Evolutionary conservation across 768 basidiomycete species (phyloP), one percentile per base, ranked within the genome.

Genomic region (Phallus indusiatus): DNA sequence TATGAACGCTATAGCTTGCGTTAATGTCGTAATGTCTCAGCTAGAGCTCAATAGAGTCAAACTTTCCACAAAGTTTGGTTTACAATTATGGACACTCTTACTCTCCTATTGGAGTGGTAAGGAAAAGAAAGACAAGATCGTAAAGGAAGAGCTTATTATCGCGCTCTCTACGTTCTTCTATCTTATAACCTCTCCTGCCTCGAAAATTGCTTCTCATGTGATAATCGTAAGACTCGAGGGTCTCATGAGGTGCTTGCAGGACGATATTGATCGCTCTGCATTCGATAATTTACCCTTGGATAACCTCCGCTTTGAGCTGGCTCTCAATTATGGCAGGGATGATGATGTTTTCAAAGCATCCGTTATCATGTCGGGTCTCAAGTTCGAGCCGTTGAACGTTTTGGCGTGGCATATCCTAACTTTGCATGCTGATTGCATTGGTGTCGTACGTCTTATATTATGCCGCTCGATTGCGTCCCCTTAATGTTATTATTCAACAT

Each of bases 141-240:
- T 88, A 64, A 93, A 94, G 68, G 93, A 94, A 69, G 80, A 83
- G 48, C 74, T 97, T 17, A 74, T 94, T 28, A 77, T 85, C n/a
- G 77, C 90, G 21, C 71, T 96, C 18, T 81, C 81, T 17, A 74
- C 77, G 14, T 74, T 96, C 3, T 80, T 94, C 47, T 89, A 89
- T 0, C 93, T 85, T 68, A 70, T 88, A 53, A 77, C 77, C 0
- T 72, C 76, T 34, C 71, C 70, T 36, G 50, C 18, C 53, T 47
- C 47, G 17, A 66, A 66, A 10, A 59, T 68, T n/a, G 62, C 68
- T 12, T 64, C 67, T 33, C 73, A 75, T 54, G 72, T 78, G 53
- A 77, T 76, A 68, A 72, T 69, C 16, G 76, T 77, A 21, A 78
- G 78, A 14, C 69, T 88, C 47, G 68, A 72, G 18, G 78, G 70